Evolutionary conservation across 139 green algal species (phyloP).

Genomic region (Coccomyxa sp.): DNA sequence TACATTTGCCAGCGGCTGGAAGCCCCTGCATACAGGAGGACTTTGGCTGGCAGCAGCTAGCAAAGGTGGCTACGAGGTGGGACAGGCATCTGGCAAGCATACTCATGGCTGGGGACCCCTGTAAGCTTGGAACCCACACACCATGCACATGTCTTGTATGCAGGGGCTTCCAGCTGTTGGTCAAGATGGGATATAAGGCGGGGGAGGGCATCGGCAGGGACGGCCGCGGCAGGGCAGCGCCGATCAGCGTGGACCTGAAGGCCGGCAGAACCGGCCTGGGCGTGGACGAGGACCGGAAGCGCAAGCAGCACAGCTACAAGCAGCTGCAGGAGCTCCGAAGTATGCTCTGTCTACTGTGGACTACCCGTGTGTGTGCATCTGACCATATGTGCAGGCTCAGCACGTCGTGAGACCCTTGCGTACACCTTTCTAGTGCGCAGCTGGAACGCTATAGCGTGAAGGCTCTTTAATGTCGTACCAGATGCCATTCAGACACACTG

Average conservation of each 20-base stretch:
- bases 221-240: constrained; percentile 13
- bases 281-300: constrained; percentile 16
- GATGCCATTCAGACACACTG: too few species aligned
- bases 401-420: not conserved
- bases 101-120: too few species aligned
- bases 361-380: not conserved
- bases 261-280: constrained; percentile 25
- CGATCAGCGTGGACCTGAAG: constrained; percentile 30
- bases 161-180: constrained; percentile 39
- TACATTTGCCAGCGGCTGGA: too few species aligned
- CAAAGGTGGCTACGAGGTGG: too few species aligned
- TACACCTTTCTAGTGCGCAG: not conserved
- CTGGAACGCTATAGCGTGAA: too few species aligned
- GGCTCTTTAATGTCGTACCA: too few species aligned
- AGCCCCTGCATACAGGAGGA: too few species aligned
- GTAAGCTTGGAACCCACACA: too few species aligned
- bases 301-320: constrained; percentile 2
- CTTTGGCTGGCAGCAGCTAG: too few species aligned
- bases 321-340: constrained; percentile 7
- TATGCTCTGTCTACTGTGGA: not conserved
- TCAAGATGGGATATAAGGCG: constrained; percentile 31
- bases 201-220: constrained; percentile 26
- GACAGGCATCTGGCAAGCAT: too few species aligned
- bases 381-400: not conserved
- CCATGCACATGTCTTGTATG: not conserved